Conservation (phyloP, 2,329 filamentous ascomycete species). For the Penicillium sumatraense region DNA sequence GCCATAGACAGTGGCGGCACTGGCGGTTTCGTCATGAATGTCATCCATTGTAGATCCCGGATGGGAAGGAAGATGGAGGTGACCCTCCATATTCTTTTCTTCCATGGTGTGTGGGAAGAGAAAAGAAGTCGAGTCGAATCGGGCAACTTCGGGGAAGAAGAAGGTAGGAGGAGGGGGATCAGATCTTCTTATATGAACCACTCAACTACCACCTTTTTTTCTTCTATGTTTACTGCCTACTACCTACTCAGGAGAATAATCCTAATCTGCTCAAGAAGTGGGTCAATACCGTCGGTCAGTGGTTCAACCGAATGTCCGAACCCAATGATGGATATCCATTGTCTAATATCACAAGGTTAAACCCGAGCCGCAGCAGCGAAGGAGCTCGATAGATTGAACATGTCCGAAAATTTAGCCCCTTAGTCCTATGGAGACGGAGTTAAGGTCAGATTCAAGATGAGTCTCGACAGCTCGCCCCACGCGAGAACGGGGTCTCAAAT, state of each 20-base stretch:
- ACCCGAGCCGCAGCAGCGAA: not conserved
- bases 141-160: not conserved
- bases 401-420: not conserved
- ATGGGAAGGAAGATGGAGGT: slow-evolving; percentile 5
- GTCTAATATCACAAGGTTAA: not conserved
- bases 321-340: not conserved
- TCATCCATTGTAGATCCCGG: slow-evolving; percentile 17
- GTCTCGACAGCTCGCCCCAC: slow-evolving; percentile 7
- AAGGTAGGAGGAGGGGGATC: not conserved
- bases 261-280: not conserved
- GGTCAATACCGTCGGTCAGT: not conserved
- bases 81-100: slow-evolving; percentile 4
- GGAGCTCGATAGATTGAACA: slow-evolving; percentile 4
- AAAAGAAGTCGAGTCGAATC: not conserved
- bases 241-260: not conserved
- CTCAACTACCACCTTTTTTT: not conserved
- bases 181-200: not conserved
- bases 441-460: not conserved
- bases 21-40: slow-evolving; percentile 32
- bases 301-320: not conserved
- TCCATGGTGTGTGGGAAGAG: not conserved
- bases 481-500: slow-evolving; percentile 1
- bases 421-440: not conserved
- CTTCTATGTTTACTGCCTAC: not conserved
- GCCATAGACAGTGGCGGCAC: slow-evolving; percentile 31